These are phyloP conservation scores for Sarocladium brachiariae DNA, from an alignment of 2,329 filamentous ascomycete genomes.

Conservation along the genomic window DNA sequence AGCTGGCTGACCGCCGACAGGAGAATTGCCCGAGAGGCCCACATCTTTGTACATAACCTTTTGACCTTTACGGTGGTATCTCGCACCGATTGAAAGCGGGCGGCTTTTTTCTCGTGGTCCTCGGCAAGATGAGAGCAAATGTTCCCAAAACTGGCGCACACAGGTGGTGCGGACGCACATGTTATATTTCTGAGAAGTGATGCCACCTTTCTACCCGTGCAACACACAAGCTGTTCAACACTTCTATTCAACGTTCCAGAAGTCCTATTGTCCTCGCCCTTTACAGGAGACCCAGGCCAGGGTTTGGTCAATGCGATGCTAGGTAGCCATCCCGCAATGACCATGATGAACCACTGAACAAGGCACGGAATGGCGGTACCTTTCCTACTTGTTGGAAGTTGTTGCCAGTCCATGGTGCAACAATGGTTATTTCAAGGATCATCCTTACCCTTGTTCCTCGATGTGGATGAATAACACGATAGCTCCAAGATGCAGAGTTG, in stretches of 20 bases:
- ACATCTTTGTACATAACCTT: not conserved
- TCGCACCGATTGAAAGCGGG: too few species aligned
- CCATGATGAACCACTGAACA: slow-evolving; percentile 3
- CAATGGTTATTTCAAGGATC: not conserved
- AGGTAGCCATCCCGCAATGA: not conserved
- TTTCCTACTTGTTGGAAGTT: not conserved
- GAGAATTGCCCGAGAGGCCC: not conserved
- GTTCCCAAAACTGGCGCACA: too few species aligned
- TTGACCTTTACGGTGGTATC: not conserved
- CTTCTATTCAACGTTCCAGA: slow-evolving; percentile 8
- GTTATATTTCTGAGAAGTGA: too few species aligned
- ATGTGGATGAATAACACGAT: not conserved
- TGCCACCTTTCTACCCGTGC: not conserved
- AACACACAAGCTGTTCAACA: not conserved
- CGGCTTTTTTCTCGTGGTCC: too few species aligned
- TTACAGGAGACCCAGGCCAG: not conserved
- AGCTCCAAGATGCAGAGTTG: not conserved
- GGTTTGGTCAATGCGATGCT: slow-evolving; percentile 7
- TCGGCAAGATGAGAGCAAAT: too few species aligned
- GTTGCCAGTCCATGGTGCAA: not conserved
- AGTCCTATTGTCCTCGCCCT: not conserved
- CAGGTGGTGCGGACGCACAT: too few species aligned
- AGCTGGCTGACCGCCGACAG: not conserved
- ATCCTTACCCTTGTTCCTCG: not conserved
- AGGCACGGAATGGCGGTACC: not conserved